Percentiles rank a stretch among this genome's conserved stretches.
Conservation (phyloP, 2,329 filamentous ascomycete species). For the Fusarium floridanum region DNA sequence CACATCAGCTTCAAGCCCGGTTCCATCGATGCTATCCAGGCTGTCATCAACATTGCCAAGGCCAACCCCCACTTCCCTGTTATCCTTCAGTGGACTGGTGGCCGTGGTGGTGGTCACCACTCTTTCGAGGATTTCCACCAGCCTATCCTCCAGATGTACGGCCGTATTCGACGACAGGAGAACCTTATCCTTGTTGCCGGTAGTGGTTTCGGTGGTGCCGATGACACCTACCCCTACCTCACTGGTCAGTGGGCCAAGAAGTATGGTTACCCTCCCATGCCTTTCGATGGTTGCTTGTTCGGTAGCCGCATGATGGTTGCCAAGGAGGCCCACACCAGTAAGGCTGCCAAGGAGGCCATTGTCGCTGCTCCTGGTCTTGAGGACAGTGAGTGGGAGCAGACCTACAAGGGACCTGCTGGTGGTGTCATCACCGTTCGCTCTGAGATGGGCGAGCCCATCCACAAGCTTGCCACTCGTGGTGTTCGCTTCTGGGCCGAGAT, state of each 20-base stretch:
- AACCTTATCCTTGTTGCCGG: constrained; percentile 93
- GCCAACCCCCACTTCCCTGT: constrained; percentile 96
- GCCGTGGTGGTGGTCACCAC: constrained; percentile 93
- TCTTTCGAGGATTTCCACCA: constrained; percentile 97
- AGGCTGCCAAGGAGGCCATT: constrained; percentile 89
- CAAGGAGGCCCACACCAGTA: constrained; percentile 91
- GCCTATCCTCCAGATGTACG: constrained; percentile 91
- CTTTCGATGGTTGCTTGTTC: constrained; percentile 91
- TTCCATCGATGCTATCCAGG: constrained; percentile 87
- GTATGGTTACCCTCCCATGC: constrained; percentile 92
- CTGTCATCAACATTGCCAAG: constrained; percentile 92
- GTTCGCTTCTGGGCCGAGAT: constrained; percentile 98
- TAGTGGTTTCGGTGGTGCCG: constrained; percentile 89
- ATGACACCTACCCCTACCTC: constrained; percentile 93
- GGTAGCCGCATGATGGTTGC: constrained; percentile 96
- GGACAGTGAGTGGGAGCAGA: constrained; percentile 89
- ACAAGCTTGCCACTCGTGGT: constrained; percentile 97
- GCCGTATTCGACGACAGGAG: constrained; percentile 83
- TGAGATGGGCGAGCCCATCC: constrained; percentile 99
- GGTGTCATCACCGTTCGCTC: constrained; percentile 97
- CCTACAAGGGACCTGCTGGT: constrained; percentile 90
- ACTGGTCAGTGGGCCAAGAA: constrained; percentile 90
- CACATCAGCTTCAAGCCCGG: constrained; percentile 96
- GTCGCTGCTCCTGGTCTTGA: constrained; percentile 86
- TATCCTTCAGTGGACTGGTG: constrained; percentile 94